Conservation (phyloP, 495 filamentous ascomycete genomes). For the Penicillium alfredii region DNA sequence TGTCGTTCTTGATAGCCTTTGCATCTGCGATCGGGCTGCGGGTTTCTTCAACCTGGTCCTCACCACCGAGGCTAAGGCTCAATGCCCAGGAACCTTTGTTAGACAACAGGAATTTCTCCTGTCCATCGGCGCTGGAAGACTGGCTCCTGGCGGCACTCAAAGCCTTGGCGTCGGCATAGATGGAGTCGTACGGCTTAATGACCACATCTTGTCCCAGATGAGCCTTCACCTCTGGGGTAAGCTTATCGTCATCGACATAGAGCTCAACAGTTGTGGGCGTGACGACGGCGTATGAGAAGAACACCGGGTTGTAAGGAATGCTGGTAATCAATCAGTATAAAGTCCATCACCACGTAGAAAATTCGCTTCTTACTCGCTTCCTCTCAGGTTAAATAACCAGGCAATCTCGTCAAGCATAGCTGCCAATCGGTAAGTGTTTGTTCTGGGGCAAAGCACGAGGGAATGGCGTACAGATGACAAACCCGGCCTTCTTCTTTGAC, state of each 20-base stretch:
- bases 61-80: conserved; percentile 80
- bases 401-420: conserved; percentile 95
- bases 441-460: neutral
- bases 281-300: conserved; percentile 92
- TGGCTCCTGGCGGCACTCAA: conserved; percentile 43
- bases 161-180: conserved; percentile 70
- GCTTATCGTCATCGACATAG: conserved; percentile 76
- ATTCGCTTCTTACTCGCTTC: conserved; percentile 62
- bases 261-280: conserved; percentile 76
- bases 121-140: conserved; percentile 24
- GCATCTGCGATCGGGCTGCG: conserved; percentile 87
- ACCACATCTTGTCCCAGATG: conserved; percentile 69
- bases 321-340: conserved; percentile 29
- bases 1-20: conserved; percentile 96
- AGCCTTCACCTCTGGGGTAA: conserved; percentile 59
- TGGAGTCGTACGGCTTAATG: conserved; percentile 76
- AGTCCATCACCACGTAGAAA: neutral
- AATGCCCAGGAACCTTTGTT: conserved; percentile 93
- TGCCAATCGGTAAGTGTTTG: conserved; percentile 25
- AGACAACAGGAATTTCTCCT: conserved; percentile 74
- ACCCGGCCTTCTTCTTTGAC: conserved; percentile 81
- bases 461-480: conserved; percentile 65
- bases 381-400: conserved; percentile 95
- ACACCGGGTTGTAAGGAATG: conserved; percentile 98
- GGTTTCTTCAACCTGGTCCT: conserved; percentile 76